phyloP scores from a whole-genome alignment of 2,329 filamentous ascomycete genomes.

The Penicillium janthinellum region DNA sequence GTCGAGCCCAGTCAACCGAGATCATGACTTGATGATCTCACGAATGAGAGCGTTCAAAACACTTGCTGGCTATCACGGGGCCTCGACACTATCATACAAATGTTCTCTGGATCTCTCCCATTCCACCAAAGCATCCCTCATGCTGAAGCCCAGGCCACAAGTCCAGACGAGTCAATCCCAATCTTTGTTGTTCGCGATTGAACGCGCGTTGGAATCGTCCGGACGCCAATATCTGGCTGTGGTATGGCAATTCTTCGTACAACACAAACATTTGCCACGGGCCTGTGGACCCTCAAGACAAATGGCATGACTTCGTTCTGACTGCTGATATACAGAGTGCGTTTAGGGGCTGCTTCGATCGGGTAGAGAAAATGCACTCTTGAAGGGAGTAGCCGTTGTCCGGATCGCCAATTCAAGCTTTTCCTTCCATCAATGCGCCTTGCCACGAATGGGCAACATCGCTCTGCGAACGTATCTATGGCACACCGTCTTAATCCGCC shows the following conservation, averaged over 20 bases:
- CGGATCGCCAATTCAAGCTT: neutral
- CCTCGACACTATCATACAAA: neutral
- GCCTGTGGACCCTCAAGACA: no score
- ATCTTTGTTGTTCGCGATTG: no score
- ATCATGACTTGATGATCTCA: neutral
- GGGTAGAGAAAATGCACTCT: neutral
- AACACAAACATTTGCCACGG: no score
- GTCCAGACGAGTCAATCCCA: no score
- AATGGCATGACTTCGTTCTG: no score
- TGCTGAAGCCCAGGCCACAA: no score
- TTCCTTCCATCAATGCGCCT: neutral
- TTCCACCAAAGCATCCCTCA: neutral
- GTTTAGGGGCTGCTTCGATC: no score
- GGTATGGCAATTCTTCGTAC: no score
- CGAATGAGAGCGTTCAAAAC: neutral
- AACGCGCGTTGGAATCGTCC: no score
- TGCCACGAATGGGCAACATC: conserved; percentile 16
- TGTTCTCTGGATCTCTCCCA: neutral
- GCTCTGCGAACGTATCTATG: conserved; percentile 18
- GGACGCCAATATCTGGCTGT: no score
- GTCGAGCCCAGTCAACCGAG: neutral
- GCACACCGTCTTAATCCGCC: conserved; percentile 18
- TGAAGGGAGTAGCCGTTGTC: no score
- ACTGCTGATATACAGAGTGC: no score
- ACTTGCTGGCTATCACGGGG: neutral